Evolutionary conservation across 176 grass and related monocot species (phyloP).

Genomic region (Zoysia japonica): DNA sequence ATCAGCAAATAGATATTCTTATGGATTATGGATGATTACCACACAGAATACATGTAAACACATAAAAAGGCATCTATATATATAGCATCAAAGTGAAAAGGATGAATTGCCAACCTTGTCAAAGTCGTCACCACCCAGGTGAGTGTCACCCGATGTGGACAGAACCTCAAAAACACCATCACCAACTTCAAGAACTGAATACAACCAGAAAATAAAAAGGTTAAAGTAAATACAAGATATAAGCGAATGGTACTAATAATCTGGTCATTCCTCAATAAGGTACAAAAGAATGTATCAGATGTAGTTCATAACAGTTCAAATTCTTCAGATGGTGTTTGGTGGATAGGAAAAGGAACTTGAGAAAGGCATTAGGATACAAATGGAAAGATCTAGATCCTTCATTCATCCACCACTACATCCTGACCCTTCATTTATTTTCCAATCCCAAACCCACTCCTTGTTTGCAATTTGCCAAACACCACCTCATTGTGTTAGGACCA

Average conservation of each 20-base stretch:
- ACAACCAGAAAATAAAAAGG: neutral
- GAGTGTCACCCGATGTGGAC: conserved; percentile 79
- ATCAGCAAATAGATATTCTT: too few relatives aligned
- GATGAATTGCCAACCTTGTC: conserved; percentile 58
- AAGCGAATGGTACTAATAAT: neutral
- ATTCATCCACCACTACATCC: too few relatives aligned
- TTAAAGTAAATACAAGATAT: conserved; percentile 19
- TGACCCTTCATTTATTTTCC: too few relatives aligned
- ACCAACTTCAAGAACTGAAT: conserved; percentile 75
- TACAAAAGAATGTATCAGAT: neutral
- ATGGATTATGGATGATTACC: neutral
- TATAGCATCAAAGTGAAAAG: neutral
- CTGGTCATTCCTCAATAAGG: neutral
- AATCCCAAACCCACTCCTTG: too few relatives aligned
- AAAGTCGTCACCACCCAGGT: conserved; percentile 86
- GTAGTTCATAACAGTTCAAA: neutral
- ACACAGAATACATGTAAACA: neutral
- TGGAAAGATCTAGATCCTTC: too few relatives aligned
- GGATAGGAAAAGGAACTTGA: too few relatives aligned
- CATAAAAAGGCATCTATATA: neutral
- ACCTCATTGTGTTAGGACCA: too few relatives aligned
- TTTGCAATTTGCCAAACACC: too few relatives aligned
- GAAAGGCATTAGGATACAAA: too few relatives aligned
- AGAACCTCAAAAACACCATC: conserved; percentile 89
- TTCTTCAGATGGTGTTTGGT: neutral